Conservation (phyloP, 1,284 basidiomycete species). For the Papiliotrema nemorosa region DNA sequence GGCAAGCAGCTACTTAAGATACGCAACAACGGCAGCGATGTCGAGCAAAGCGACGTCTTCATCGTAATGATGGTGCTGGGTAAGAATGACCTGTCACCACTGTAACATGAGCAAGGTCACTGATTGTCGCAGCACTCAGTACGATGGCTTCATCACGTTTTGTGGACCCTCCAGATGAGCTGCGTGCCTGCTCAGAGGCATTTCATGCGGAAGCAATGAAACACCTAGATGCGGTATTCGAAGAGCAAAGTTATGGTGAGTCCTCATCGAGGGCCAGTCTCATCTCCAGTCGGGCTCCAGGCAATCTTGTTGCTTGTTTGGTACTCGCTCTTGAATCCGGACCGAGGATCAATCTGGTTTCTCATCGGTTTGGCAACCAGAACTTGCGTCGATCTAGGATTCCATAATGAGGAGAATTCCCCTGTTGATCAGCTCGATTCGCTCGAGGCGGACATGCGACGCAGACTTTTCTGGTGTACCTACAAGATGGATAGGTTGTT, state of each 20-base stretch:
- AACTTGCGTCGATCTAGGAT: conserved; percentile 50
- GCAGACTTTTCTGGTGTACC: conserved; percentile 49
- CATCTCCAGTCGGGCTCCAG: conserved; percentile 42
- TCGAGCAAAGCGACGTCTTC: conserved; percentile 48
- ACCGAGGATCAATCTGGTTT: conserved; percentile 51
- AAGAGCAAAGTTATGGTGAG: conserved; percentile 44
- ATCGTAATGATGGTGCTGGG: conserved; percentile 51
- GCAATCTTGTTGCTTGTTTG: conserved; percentile 49
- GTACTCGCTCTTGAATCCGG: conserved; percentile 51
- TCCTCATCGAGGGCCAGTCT: too few relatives aligned
- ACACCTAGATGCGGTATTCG: conserved; percentile 49
- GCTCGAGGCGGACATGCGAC: conserved; percentile 50
- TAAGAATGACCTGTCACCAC: conserved; percentile 18
- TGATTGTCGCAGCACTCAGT: conserved; percentile 35
- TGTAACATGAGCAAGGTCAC: too few relatives aligned
- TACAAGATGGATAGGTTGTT: conserved; percentile 51
- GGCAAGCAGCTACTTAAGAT: conserved; percentile 46
- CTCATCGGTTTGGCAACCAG: conserved; percentile 49
- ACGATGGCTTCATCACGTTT: conserved; percentile 51
- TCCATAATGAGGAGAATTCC: conserved; percentile 49
- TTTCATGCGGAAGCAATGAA: conserved; percentile 52
- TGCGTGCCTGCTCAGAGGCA: conserved; percentile 50
- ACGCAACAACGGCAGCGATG: conserved; percentile 33
- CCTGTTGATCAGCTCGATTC: conserved; percentile 43
- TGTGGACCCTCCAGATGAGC: conserved; percentile 49